These are phyloP conservation scores for Zygotorulaspora chibaensis DNA, from an alignment of 805 yeast species.

Conservation along the genomic window DNA sequence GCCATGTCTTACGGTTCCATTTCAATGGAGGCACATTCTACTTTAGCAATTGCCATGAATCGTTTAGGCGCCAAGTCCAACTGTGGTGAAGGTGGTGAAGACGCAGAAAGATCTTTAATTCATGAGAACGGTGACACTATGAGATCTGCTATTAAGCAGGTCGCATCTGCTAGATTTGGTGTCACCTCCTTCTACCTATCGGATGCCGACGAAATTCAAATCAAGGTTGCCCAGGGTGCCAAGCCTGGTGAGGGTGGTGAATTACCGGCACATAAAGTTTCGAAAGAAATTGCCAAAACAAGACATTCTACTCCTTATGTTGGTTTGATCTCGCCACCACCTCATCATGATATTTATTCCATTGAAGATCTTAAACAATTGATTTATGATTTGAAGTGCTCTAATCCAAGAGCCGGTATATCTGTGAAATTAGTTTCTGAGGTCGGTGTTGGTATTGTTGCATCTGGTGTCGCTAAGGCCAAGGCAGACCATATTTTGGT, in stretches of 20 bases:
- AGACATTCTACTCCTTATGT: conserved; percentile 97
- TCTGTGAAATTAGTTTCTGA: conserved; percentile 96
- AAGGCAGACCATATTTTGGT: conserved; percentile 95
- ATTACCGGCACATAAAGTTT: conserved; percentile 89
- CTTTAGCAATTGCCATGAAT: conserved; percentile 97
- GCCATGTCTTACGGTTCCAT: conserved; percentile 99
- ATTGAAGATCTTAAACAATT: conserved; percentile 96
- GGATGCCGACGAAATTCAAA: conserved; percentile 96
- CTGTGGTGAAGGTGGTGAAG: conserved; percentile 99
- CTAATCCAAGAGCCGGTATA: conserved; percentile 95
- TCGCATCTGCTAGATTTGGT: conserved; percentile 97
- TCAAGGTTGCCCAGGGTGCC: conserved; percentile 99
- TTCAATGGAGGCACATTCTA: conserved; percentile 97
- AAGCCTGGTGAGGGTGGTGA: conserved; percentile 99
- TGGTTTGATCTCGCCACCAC: conserved; percentile 96
- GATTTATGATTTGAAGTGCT: conserved; percentile 91
- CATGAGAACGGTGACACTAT: conserved; percentile 90
- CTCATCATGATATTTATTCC: conserved; percentile 97
- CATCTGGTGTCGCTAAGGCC: conserved; percentile 98
- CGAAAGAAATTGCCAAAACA: conserved; percentile 83
- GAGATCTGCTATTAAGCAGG: conserved; percentile 98
- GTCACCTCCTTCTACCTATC: conserved; percentile 91
- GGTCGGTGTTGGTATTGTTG: conserved; percentile 98
- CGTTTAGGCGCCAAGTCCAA: conserved; percentile 95
- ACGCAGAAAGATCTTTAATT: conserved; percentile 79